Percentiles rank a stretch among this genome's conserved stretches.
phyloP scores from a whole-genome alignment of 768 basidiomycete species.

The Auricularia cornea region DNA sequence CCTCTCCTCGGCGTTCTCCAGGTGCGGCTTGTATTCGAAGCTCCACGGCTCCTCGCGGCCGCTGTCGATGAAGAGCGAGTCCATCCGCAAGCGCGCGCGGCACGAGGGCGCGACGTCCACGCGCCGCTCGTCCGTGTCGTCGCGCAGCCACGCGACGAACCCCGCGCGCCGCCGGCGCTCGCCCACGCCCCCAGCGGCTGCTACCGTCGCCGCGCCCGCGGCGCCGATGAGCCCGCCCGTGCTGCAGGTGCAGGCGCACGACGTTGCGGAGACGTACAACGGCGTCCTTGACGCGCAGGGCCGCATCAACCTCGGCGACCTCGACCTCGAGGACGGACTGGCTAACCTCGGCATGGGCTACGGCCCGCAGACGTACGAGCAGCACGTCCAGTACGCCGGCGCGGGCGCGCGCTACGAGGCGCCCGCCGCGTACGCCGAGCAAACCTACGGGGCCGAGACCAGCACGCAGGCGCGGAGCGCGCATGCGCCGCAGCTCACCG shows the following conservation, averaged over 20 bases:
- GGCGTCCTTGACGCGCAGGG: not conserved
- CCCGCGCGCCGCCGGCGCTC: not conserved
- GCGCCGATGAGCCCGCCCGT: not conserved
- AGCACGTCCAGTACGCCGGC: not conserved
- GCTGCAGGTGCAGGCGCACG: not conserved
- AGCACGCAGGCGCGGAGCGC: not conserved
- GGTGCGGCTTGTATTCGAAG: conserved; percentile 43
- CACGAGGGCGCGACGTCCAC: conserved; percentile 41
- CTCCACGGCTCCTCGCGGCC: conserved; percentile 79
- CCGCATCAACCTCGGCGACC: not conserved
- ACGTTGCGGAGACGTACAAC: not conserved
- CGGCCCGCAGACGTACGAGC: not conserved
- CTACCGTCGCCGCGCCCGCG: not conserved
- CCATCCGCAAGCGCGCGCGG: conserved; percentile 78
- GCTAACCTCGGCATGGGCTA: not conserved
- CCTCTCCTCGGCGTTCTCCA: conserved; percentile 8
- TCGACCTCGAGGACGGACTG: not conserved
- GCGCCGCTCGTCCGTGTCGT: not conserved
- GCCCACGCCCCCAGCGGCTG: not conserved
- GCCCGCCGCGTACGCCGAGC: not conserved
- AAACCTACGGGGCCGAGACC: not conserved
- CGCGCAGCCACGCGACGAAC: not conserved
- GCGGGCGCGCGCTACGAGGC: not conserved
- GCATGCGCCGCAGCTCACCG: not conserved
- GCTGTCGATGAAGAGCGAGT: conserved; percentile 86